phyloP scores from a whole-genome alignment of 2,329 filamentous ascomycete genomes.

The Aspergillus eucalypticola region DNA sequence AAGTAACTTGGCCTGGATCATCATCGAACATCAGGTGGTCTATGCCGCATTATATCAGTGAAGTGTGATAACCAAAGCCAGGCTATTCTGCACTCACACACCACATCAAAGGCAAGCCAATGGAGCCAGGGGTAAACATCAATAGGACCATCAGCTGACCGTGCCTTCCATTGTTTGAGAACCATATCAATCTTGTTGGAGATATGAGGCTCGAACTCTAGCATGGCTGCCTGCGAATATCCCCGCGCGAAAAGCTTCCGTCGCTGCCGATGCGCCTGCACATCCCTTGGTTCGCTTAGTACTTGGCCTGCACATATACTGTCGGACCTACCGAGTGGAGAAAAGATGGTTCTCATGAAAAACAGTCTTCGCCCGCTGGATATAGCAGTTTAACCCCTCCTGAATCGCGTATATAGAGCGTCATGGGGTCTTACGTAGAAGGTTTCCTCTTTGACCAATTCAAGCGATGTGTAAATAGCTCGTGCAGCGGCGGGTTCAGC shows the following conservation, averaged over 20 bases:
- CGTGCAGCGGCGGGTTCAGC: neutral
- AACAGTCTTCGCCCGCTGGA: neutral
- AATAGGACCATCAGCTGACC: neutral
- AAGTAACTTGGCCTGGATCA: neutral
- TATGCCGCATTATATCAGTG: neutral
- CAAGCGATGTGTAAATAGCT: neutral
- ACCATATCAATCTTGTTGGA: neutral
- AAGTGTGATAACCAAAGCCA: too few relatives aligned
- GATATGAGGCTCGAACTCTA: neutral
- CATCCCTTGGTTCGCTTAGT: neutral
- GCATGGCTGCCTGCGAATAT: neutral
- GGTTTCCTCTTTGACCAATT: neutral
- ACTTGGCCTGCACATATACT: too few relatives aligned
- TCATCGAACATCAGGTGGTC: conserved; percentile 1
- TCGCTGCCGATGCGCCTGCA: neutral
- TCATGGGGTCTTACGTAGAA: neutral
- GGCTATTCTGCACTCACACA: neutral
- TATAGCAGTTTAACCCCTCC: neutral
- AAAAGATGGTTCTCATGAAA: neutral
- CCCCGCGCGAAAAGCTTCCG: neutral
- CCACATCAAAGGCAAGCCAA: neutral
- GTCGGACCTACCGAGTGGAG: neutral
- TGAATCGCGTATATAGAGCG: neutral
- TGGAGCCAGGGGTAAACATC: conserved; percentile 4
- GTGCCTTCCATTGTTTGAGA: neutral